Conservation (phyloP, 495 filamentous ascomycete species). For the Endocarpon pusillum region DNA sequence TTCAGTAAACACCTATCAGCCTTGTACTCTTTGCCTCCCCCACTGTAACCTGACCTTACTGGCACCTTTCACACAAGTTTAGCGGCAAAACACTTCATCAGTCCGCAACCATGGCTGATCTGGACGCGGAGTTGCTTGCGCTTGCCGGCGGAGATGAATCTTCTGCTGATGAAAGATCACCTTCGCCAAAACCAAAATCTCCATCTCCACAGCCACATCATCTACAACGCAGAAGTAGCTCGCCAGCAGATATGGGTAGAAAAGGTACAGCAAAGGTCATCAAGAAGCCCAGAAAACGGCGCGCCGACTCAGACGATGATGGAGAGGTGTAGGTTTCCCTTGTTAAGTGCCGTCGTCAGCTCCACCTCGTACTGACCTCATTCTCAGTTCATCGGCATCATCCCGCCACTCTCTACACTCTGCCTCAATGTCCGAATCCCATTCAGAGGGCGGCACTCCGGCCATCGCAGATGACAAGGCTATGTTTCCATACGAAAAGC, state of each 20-base stretch:
- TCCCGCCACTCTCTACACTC: conserved; percentile 65
- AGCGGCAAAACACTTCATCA: no score
- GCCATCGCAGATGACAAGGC: conserved; percentile 38
- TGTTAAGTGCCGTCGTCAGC: conserved; percentile 1
- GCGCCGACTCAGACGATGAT: conserved; percentile 51
- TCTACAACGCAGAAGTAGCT: conserved; percentile 11
- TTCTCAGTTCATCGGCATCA: conserved; percentile 39
- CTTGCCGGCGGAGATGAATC: conserved; percentile 47
- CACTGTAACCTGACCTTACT: no score
- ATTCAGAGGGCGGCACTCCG: conserved; percentile 43
- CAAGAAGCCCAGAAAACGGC: conserved; percentile 24
- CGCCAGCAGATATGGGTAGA: conserved; percentile 23
- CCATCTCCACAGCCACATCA: conserved; percentile 19
- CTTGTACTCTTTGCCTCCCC: no score
- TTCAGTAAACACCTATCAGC: no score
- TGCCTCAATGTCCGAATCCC: conserved; percentile 79
- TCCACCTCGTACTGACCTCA: conserved; percentile 7
- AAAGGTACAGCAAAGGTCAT: conserved; percentile 29
- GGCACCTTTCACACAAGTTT: no score
- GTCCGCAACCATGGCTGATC: conserved; percentile 32
- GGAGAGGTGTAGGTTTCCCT: conserved; percentile 61
- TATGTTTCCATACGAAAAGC: conserved; percentile 76
- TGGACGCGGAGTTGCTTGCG: conserved; percentile 78
- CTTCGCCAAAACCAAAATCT: conserved; percentile 19
- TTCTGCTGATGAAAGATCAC: conserved; percentile 37